Base-by-base conservation (phyloP, 192 early-diverging fungal genomes). In the Coemansia sp. region DNA sequence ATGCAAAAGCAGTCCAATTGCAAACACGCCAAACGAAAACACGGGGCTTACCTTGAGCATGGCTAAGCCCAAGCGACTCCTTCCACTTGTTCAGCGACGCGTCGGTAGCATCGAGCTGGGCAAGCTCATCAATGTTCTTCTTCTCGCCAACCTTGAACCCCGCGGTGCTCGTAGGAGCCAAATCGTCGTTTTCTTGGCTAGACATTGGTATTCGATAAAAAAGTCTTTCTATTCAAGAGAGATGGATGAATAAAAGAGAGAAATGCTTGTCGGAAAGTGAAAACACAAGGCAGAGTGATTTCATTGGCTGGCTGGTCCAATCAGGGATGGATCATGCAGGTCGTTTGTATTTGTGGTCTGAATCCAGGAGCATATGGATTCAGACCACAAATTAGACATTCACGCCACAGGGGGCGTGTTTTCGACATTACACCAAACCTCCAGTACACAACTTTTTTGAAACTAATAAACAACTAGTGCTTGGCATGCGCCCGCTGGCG, bases 21-120 rank as follows among this genome's bases (percentile, higher is more conserved):
- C 7, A 14, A 27, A 10, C 16, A 4, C 19, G 48, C 48, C 48
- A 49, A 17, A 49, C 16, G 1, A 19, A 16, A n/a, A 8, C 17
- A 8, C 6, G 17, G 17, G n/a, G 19, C 73, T 77, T 80, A 87
- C 86, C 85, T 80, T 82, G 19, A 29, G 81, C 67, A 17, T 63
- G 68, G 59, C 63, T 72, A 38, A 99, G 77, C 29, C 97, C 97
- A 49, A 99, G 87, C 17, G 92, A 93, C 62, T 88, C 89, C 85
- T 99, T 99, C 97, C 97, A 99, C 80, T 94, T 95, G 58, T 85
- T 82, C 29, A 99, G 86, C n/a, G 94, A 93, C 74, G 94, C 93
- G 82, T 97, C 96, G 62, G 85, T 75, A 56, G 93, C 88, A 68
- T 97, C 97, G 54, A 98, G 85, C 35, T 85, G 70, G 61, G 91